These are phyloP conservation scores for Gossypium schwendimanii DNA, from an alignment of 441 rosid genomes.

Conservation along the genomic window DNA sequence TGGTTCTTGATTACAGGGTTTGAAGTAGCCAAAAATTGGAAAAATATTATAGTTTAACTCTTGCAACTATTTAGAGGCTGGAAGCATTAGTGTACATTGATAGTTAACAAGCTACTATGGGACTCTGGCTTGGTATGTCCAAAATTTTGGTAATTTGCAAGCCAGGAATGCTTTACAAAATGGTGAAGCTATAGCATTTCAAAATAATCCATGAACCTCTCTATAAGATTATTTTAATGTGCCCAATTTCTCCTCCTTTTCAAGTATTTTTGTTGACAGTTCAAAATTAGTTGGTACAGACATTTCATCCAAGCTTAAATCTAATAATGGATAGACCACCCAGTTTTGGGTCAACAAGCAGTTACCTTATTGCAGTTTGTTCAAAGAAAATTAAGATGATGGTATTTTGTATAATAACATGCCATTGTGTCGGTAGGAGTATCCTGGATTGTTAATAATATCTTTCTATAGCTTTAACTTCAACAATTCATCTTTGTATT, in stretches of 20 bases:
- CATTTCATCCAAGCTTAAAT: neutral
- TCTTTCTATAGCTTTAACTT: neutral
- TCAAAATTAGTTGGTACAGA: neutral
- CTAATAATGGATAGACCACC: neutral
- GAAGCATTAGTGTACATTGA: neutral
- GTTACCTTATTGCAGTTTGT: no score
- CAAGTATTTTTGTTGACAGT: neutral
- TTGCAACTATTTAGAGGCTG: neutral
- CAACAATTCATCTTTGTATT: neutral
- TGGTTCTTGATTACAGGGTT: neutral
- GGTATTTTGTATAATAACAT: neutral
- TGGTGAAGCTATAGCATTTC: neutral
- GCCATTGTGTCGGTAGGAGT: neutral
- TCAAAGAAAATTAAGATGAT: neutral
- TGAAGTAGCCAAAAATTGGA: neutral
- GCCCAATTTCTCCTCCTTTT: neutral
- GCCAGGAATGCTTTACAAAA: neutral
- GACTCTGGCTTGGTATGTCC: neutral
- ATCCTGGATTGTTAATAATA: neutral
- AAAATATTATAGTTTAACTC: neutral
- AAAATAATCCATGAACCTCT: neutral
- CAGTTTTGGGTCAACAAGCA: neutral
- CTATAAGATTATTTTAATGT: neutral
- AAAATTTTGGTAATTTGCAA: neutral
- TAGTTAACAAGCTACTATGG: neutral